Conservation (phyloP, 768 basidiomycete species). For the Fistulinella prunicolor region DNA sequence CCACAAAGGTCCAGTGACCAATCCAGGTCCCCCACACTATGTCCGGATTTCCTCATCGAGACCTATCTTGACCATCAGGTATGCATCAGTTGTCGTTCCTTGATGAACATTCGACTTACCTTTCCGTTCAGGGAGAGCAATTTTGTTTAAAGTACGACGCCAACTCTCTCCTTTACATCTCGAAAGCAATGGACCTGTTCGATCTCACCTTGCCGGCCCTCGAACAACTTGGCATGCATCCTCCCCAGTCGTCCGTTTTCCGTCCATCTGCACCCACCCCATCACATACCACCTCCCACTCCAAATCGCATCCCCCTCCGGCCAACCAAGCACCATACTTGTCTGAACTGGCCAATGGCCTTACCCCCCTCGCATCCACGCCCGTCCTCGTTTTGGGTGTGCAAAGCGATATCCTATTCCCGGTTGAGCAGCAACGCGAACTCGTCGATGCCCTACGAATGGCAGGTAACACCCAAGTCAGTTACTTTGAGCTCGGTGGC, state of each 20-base stretch:
- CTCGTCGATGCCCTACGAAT: slow-evolving; percentile 87
- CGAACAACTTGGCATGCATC: slow-evolving; percentile 56
- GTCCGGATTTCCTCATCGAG: slow-evolving; percentile 97
- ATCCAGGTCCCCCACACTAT: slow-evolving; percentile 64
- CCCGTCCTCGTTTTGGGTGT: slow-evolving; percentile 90
- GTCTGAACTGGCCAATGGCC: slow-evolving; percentile 71
- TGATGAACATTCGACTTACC: neutral
- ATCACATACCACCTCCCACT: slow-evolving; percentile 43
- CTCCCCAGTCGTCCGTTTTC: slow-evolving; percentile 19
- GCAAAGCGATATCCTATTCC: slow-evolving; percentile 95
- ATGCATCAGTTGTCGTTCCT: slow-evolving; percentile 5
- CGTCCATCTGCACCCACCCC: slow-evolving; percentile 18
- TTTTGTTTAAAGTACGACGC: slow-evolving; percentile 99
- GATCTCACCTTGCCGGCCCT: slow-evolving; percentile 86
- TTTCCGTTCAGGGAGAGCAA: slow-evolving; percentile 69
- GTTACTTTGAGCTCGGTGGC: slow-evolving; percentile 96
- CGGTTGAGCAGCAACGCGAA: slow-evolving; percentile 96
- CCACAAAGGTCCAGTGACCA: slow-evolving; percentile 4
- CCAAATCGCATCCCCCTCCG: slow-evolving; percentile 72
- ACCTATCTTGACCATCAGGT: slow-evolving; percentile 95
- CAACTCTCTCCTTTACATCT: slow-evolving; percentile 97
- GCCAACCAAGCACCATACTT: slow-evolving; percentile 73
- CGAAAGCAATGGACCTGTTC: slow-evolving; percentile 99
- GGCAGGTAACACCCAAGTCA: slow-evolving; percentile 84
- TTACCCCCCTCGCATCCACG: slow-evolving; percentile 68